phyloP scores from a whole-genome alignment of 1,139 yeast genomes.

The Magnusiomyces paraingens region DNA sequence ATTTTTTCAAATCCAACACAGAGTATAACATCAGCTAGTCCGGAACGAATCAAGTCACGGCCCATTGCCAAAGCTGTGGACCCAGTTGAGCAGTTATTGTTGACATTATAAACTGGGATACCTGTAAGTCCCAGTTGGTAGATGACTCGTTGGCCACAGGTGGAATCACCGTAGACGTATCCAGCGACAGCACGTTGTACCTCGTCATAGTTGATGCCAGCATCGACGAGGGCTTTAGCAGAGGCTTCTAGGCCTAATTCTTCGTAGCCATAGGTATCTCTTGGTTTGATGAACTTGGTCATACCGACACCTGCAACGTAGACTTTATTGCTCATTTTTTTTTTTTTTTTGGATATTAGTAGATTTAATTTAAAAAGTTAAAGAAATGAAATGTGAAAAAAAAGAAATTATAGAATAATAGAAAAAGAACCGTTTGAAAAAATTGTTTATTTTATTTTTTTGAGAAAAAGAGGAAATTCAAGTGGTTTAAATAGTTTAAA shows the following conservation, averaged over 20 bases:
- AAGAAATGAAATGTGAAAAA: too few species aligned
- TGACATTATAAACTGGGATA: slow-evolving; percentile 29
- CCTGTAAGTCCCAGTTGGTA: slow-evolving; percentile 32
- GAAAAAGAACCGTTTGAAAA: neutral
- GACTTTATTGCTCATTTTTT: slow-evolving; percentile 11
- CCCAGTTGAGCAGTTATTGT: slow-evolving; percentile 31
- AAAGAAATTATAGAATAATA: neutral
- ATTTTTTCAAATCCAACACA: slow-evolving; percentile 31
- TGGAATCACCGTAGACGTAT: slow-evolving; percentile 30
- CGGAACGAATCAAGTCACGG: slow-evolving; percentile 24
- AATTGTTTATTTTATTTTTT: neutral
- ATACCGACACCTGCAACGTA: slow-evolving; percentile 30
- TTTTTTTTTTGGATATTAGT: neutral
- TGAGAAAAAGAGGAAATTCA: neutral
- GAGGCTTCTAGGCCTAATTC: slow-evolving; percentile 30
- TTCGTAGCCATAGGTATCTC: slow-evolving; percentile 26
- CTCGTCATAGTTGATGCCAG: slow-evolving; percentile 28
- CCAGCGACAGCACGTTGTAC: slow-evolving; percentile 28
- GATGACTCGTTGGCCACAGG: slow-evolving; percentile 29
- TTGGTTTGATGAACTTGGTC: slow-evolving; percentile 31
- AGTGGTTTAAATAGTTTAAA: neutral
- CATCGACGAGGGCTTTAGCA: slow-evolving; percentile 29
- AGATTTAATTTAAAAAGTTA: too few species aligned
- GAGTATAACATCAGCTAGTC: slow-evolving; percentile 26
- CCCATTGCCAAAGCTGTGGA: slow-evolving; percentile 29